phyloP scores from a whole-genome alignment of 2,329 filamentous ascomycete species.

The Mollisiaceae sp. region DNA sequence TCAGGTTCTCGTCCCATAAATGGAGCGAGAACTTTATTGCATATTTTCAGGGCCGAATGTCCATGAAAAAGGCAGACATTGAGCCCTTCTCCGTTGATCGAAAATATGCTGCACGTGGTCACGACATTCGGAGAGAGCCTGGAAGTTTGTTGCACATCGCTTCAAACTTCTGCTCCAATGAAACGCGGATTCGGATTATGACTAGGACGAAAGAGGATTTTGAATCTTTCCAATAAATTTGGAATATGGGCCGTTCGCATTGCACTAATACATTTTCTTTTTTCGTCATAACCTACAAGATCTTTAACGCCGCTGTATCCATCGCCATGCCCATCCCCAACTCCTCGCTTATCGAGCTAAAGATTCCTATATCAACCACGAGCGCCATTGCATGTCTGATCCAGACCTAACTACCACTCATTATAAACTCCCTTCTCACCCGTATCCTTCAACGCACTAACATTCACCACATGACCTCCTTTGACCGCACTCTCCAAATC shows the following conservation, averaged over 20 bases:
- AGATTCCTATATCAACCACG: neutral
- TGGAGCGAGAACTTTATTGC: no score
- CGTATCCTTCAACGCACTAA: slow-evolving; percentile 27
- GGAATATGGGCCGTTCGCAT: neutral
- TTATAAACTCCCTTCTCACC: slow-evolving; percentile 33
- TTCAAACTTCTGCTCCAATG: neutral
- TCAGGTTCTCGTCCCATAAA: no score
- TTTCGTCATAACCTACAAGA: neutral
- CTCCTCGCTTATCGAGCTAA: neutral
- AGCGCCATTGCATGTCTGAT: no score
- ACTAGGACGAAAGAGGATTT: neutral
- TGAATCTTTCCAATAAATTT: neutral
- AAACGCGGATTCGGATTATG: neutral
- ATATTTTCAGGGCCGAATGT: no score
- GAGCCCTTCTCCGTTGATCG: neutral
- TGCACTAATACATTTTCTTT: no score
- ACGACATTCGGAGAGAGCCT: neutral
- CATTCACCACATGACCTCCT: slow-evolving; percentile 33
- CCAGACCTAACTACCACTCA: slow-evolving; percentile 8
- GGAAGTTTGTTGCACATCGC: slow-evolving; percentile 1
- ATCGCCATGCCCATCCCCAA: neutral
- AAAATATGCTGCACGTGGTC: neutral
- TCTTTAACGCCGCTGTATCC: neutral
- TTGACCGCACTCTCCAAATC: slow-evolving; percentile 43
- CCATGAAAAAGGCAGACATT: no score